Base-by-base conservation (phyloP, 345 rosid genomes). In the Aegle marmelos region DNA sequence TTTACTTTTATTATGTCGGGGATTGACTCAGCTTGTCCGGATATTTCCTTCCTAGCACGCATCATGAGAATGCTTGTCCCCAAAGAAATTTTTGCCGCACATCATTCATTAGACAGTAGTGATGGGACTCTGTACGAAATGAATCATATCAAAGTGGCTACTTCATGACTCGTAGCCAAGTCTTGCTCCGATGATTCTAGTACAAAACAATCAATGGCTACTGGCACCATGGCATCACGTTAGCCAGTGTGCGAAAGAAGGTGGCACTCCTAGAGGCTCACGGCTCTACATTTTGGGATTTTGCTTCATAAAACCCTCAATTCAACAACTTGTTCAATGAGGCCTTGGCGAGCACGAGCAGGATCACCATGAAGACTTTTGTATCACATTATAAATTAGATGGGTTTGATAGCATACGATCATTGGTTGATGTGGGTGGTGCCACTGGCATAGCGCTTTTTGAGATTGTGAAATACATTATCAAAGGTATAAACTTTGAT, bases 331-430 rank as follows among this genome's bases (percentile, higher is more conserved):
- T 63, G 22, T 75, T 75, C 70, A 30, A 31, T 9, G 60, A 53
- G 3, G 78, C n/a, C 70, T 45, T 63, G 78, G 70, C 68, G 0
- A 48, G 70, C 24, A 63, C 60, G 11, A 19, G 75, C 31, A 77
- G 69, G 16, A n/a, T 81, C 9, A 25, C 53, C 21, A 53, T 14
- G 33, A 56, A 19, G 34, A 45, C 68, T 8, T 5, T 81, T 6
- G 25, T 81, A 9, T 22, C 48, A 4, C 37, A 24, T 19, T 79
- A 74, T 22, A 30, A 76, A 45, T 3, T 45, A 61, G 76, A 73
- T 22, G 78, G 24, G 78, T 79, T 79, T 14, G 27, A 62, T 2
- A 45, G 13, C 50, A 45, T 45, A 45, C 4, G 17, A 45, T 45
- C 50, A 45, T 2, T 45, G 50, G 50, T 13, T 45, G 17, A 45